Conservation (phyloP, 176 grass and related monocot species). For the Rhynchospora pubera region DNA sequence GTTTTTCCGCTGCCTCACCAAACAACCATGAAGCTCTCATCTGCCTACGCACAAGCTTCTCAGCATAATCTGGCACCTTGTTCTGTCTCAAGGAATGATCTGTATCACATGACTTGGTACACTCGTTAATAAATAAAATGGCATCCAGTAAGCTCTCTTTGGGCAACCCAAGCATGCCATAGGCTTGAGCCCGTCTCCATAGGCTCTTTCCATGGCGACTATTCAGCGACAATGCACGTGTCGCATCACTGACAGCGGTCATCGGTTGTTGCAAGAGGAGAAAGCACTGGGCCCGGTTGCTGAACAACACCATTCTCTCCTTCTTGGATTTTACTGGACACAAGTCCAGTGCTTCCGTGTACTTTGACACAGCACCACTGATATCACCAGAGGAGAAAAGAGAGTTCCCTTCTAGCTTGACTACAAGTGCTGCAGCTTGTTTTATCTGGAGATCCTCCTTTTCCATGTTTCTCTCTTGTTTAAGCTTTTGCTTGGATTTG, state of each 20-base stretch:
- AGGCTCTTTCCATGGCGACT: slow-evolving; percentile 80
- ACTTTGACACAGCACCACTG: slow-evolving; percentile 68
- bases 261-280: slow-evolving; percentile 87
- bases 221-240: slow-evolving; percentile 74
- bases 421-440: slow-evolving; percentile 87
- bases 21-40: slow-evolving; percentile 88
- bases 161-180: slow-evolving; percentile 81
- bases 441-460: slow-evolving; percentile 96
- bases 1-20: slow-evolving; percentile 68
- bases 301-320: slow-evolving; percentile 84
- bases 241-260: slow-evolving; percentile 76
- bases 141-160: slow-evolving; percentile 90
- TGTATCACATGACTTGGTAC: slow-evolving; percentile 62
- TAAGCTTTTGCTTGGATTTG: slow-evolving; percentile 70
- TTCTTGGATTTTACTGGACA: slow-evolving; percentile 96
- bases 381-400: slow-evolving; percentile 84
- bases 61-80: slow-evolving; percentile 93
- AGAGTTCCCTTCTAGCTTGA: slow-evolving; percentile 92
- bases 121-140: slow-evolving; percentile 90
- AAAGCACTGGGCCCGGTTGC: slow-evolving; percentile 79
- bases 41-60: slow-evolving; percentile 74
- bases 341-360: slow-evolving; percentile 73
- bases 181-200: slow-evolving; percentile 93
- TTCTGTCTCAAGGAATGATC: slow-evolving; percentile 75
- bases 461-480: slow-evolving; percentile 77